phyloP scores from a whole-genome alignment of 768 basidiomycete genomes.

The Serendipita indica region DNA sequence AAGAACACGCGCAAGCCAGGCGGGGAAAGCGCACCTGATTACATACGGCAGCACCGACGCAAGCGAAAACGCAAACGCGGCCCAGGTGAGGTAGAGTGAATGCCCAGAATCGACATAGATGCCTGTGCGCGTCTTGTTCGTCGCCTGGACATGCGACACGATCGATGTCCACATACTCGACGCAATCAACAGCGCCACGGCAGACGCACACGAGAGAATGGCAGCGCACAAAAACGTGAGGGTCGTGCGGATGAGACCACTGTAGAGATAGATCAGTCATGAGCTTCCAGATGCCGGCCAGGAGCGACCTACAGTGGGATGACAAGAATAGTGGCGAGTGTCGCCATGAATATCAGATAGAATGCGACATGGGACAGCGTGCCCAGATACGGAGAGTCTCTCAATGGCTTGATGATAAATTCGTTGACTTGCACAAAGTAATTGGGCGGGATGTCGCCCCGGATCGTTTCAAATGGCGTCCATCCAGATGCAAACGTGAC shows the following conservation, averaged over 20 bases:
- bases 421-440: slow-evolving; percentile 28
- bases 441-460: slow-evolving; percentile 51
- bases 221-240: slow-evolving; percentile 55
- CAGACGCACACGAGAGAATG: slow-evolving; percentile 15
- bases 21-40: slow-evolving; percentile 7
- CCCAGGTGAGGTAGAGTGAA: slow-evolving; percentile 11
- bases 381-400: slow-evolving; percentile 46
- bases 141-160: not conserved
- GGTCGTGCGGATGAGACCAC: slow-evolving; percentile 53
- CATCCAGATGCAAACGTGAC: slow-evolving; percentile 43
- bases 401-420: slow-evolving; percentile 33
- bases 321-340: slow-evolving; percentile 49
- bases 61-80: slow-evolving; percentile 9
- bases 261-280: slow-evolving; percentile 21
- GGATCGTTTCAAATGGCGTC: slow-evolving; percentile 47
- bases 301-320: slow-evolving; percentile 43
- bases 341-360: slow-evolving; percentile 62
- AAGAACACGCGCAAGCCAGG: not conserved
- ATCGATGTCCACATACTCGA: slow-evolving; percentile 4
- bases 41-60: slow-evolving; percentile 10
- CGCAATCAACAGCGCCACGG: not conserved
- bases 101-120: slow-evolving; percentile 1
- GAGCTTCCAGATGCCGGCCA: not conserved
- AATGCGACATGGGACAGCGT: slow-evolving; percentile 53
- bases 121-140: slow-evolving; percentile 8